Evolutionary conservation across 202 grass and related monocot species (phyloP), one percentile per base, ranked within the genome.

Genomic region (Panicum virgatum): DNA sequence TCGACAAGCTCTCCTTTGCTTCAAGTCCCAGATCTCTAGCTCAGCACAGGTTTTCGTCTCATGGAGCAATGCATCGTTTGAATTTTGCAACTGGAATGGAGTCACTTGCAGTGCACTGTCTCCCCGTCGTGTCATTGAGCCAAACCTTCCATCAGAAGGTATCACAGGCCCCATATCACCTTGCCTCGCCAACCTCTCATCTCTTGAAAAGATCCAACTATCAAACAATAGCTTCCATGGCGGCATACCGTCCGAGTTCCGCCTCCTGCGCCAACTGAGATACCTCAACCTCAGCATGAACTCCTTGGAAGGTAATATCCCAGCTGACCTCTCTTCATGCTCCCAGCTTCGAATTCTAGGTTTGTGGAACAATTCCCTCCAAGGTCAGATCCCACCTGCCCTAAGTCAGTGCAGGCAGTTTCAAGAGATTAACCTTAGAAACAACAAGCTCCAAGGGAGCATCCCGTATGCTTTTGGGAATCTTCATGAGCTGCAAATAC

Each of bases 71-170:
- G 15, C 59, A 29, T 89, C 90, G 16, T 7, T 69, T 60, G 20
- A 76, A 3, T 80, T 89, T 53, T 94, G 91, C 82, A 53, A 11
- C 8, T 94, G 91, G 91, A n/a, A 23, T 51, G 85, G 91, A 3
- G 88, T 84, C 39, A 59, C 50, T 0, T 84, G 82, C 62, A 77
- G 82, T 0, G 10, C 27, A 6, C 3, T 0, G 4, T 6, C 20
- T 5, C 73, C 82, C 0, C 62, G 1, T 0, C 82, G 63, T 14
- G 73, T 69, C 16, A 39, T 29, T 15, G 73, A 42, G 6, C 2
- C 69, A 0, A 42, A 84, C 14, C 63, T 84, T 1, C 5, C 38
- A 20, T 69, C 82, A 39, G 40, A 84, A 37, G 45, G 66, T 7
- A 78, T 94, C 44, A 54, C n/a, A 9, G 92, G 92, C 5, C 3